Conservation (phyloP, 140 eudicot genomes). For the Erigeron philadelphicus region DNA sequence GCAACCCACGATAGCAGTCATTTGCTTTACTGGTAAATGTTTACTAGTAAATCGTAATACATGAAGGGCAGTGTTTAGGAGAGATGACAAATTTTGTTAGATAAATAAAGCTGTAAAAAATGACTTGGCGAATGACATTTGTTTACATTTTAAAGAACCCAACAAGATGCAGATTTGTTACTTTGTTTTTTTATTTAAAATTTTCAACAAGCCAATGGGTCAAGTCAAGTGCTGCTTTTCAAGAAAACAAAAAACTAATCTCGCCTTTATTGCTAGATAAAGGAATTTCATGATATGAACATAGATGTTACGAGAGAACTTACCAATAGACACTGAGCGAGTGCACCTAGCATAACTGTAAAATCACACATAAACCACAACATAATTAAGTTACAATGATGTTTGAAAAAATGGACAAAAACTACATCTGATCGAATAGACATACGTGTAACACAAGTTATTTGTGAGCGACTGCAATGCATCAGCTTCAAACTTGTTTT, state of each 20-base stretch:
- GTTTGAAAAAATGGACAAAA: neutral
- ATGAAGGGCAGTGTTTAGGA: too few species aligned
- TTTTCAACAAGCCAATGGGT: too few species aligned
- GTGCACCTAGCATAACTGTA: constrained; percentile 89
- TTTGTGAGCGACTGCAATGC: constrained; percentile 71
- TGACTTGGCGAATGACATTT: too few species aligned
- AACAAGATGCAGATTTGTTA: too few species aligned
- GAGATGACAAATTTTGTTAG: too few species aligned
- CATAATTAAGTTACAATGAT: neutral
- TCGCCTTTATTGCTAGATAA: too few species aligned
- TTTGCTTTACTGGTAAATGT: neutral
- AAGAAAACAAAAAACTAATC: neutral
- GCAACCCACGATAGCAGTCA: neutral
- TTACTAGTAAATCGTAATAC: too few species aligned
- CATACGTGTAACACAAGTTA: constrained; percentile 84
- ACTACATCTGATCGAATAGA: neutral
- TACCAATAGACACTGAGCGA: constrained; percentile 90
- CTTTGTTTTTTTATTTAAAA: too few species aligned
- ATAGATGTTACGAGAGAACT: neutral
- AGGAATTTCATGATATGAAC: too few species aligned
- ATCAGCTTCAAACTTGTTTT: constrained; percentile 75
- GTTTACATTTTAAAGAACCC: too few species aligned
- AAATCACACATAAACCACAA: constrained; percentile 1
- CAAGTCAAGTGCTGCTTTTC: neutral
- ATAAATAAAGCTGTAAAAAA: too few species aligned